Conservation (phyloP, 2,329 filamentous ascomycete genomes). For the Huntiella abstrusa region DNA sequence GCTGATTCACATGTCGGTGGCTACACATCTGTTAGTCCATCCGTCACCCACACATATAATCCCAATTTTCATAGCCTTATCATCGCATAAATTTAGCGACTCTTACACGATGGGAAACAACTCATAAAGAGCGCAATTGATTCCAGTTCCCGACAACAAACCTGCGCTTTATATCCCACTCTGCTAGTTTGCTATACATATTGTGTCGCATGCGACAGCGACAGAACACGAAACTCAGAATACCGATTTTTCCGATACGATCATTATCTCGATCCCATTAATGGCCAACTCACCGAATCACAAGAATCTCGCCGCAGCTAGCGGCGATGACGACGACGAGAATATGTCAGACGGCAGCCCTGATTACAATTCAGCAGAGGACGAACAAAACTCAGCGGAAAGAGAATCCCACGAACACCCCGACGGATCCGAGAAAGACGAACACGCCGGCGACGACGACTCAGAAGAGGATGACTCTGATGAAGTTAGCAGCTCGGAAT, state of each 20-base stretch:
- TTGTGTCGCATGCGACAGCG: slow-evolving; percentile 9
- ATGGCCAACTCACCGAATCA: neutral
- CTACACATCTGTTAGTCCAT: no score
- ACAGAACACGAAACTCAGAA: slow-evolving; percentile 41
- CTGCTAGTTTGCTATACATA: neutral
- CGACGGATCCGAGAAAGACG: slow-evolving; percentile 17
- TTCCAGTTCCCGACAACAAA: neutral
- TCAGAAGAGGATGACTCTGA: slow-evolving; percentile 16
- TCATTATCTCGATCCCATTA: neutral
- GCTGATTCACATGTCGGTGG: no score
- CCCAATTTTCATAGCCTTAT: neutral
- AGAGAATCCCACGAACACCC: slow-evolving; percentile 20
- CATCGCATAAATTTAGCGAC: neutral
- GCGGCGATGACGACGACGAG: slow-evolving; percentile 14
- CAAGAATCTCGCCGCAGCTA: slow-evolving; percentile 11
- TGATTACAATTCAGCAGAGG: slow-evolving; percentile 19
- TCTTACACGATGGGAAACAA: slow-evolving; percentile 1
- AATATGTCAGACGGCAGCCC: slow-evolving; percentile 11
- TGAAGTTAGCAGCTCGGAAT: slow-evolving; percentile 12
- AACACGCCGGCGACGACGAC: slow-evolving; percentile 19
- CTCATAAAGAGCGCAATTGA: neutral
- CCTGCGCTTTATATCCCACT: neutral
- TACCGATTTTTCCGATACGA: slow-evolving; percentile 28
- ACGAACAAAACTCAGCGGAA: slow-evolving; percentile 27
- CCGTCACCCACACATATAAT: neutral